Conservation (phyloP, 129 eudicot genomes). For the Apium graveolens region DNA sequence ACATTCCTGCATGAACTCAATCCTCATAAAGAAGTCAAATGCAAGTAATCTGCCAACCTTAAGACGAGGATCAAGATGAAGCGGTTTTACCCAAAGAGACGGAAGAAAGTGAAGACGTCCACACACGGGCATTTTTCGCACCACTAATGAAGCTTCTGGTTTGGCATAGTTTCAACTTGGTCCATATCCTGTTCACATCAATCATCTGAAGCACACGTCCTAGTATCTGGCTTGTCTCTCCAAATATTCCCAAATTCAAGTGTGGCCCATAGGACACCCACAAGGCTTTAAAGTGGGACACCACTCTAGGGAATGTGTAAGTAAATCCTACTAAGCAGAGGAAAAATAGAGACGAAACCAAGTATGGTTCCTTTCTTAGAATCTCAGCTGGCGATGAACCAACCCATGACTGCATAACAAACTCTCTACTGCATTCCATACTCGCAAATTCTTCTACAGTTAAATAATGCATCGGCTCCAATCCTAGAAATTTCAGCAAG, state of each 20-base stretch:
- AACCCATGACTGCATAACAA: constrained; percentile 26
- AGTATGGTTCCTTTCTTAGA: constrained; percentile 40
- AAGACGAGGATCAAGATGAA: constrained; percentile 20
- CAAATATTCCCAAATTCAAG: constrained; percentile 46
- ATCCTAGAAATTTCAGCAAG: constrained; percentile 15
- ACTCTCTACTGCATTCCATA: background rate
- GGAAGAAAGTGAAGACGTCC: constrained; percentile 58
- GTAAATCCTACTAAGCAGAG: constrained; percentile 26
- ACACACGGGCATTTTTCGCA: constrained; percentile 40
- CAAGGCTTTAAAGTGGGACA: constrained; percentile 19
- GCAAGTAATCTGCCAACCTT: constrained; percentile 10
- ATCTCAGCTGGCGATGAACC: constrained; percentile 31
- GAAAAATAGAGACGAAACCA: constrained; percentile 31
- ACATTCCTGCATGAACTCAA: background rate
- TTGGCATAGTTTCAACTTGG: constrained; percentile 36
- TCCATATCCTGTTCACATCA: constrained; percentile 45
- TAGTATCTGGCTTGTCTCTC: constrained; percentile 49
- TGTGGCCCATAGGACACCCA: constrained; percentile 32
- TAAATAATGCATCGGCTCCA: constrained; percentile 20
- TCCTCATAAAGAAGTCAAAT: background rate
- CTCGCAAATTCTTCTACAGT: constrained; percentile 1
- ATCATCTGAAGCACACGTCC: constrained; percentile 32
- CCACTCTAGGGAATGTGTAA: constrained; percentile 25
- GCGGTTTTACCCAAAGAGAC: constrained; percentile 43
- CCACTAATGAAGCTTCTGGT: constrained; percentile 38